Evolutionary conservation across 306 rosid genomes (phyloP).

Genomic region (Dryas octopetala): DNA sequence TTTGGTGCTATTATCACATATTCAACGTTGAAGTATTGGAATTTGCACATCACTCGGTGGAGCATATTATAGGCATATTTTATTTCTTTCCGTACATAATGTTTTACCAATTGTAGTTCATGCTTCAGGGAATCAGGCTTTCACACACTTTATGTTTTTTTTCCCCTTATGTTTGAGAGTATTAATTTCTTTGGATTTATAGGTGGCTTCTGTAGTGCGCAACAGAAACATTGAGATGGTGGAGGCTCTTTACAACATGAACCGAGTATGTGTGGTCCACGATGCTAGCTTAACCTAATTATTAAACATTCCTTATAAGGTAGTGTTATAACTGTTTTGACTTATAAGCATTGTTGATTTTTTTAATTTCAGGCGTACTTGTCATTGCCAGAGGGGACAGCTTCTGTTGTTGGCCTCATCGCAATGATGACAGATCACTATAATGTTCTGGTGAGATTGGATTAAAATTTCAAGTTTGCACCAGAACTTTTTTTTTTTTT

Average conservation of each 20-base stretch:
- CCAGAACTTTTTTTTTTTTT: slow-evolving; percentile 1
- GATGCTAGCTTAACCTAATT: slow-evolving; percentile 17
- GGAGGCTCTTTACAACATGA: slow-evolving; percentile 77
- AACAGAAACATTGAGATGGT: slow-evolving; percentile 65
- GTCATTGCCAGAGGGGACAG: slow-evolving; percentile 84
- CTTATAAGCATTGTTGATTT: slow-evolving; percentile 12
- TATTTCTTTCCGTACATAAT: neutral
- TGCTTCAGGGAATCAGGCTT: slow-evolving; percentile 7
- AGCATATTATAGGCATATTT: neutral
- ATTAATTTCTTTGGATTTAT: slow-evolving; percentile 32
- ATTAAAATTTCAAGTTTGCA: slow-evolving; percentile 8
- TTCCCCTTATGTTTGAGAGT: slow-evolving; percentile 4
- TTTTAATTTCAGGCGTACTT: slow-evolving; percentile 68
- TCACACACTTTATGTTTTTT: slow-evolving; percentile 1
- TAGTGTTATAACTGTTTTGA: slow-evolving; percentile 18
- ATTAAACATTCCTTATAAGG: slow-evolving; percentile 10
- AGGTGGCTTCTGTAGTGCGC: slow-evolving; percentile 62
- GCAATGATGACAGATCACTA: slow-evolving; percentile 91
- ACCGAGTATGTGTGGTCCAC: slow-evolving; percentile 44
- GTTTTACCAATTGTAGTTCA: neutral
- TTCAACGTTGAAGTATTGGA: slow-evolving; percentile 6
- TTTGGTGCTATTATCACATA: neutral
- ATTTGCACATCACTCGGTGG: neutral
- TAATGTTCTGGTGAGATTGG: slow-evolving; percentile 62
- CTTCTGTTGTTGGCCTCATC: slow-evolving; percentile 79